phyloP scores from a whole-genome alignment of 228 moss, liverwort and hornwort genomes.

The Sphagnum fallax region DNA sequence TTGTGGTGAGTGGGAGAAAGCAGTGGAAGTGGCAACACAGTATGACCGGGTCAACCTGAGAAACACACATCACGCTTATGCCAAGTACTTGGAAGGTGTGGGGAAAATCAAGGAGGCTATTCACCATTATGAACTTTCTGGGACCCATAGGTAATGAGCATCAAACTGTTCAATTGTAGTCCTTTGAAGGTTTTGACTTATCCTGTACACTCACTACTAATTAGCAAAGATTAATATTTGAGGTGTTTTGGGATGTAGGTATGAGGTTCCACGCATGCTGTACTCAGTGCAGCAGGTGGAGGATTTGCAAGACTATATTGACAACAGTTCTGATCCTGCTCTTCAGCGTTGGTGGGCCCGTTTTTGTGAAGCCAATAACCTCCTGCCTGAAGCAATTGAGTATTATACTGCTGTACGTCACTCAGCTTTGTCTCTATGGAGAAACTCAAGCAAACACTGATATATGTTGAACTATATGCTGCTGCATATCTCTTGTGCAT shows the following conservation, averaged over 20 bases:
- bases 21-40: slow-evolving; percentile 71
- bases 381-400: slow-evolving; percentile 71
- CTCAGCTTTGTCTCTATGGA: background rate
- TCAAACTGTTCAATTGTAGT: background rate
- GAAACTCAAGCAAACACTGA: background rate
- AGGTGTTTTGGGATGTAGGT: slow-evolving; percentile 24
- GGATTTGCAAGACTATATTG: slow-evolving; percentile 85
- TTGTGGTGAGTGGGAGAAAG: slow-evolving; percentile 94
- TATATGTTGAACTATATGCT: background rate
- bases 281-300: slow-evolving; percentile 70
- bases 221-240: too few relatives aligned
- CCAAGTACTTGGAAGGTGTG: slow-evolving; percentile 74
- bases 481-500: background rate
- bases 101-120: slow-evolving; percentile 77
- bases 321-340: slow-evolving; percentile 70
- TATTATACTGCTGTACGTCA: slow-evolving; percentile 68
- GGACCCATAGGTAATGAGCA: slow-evolving; percentile 64
- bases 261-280: slow-evolving; percentile 93
- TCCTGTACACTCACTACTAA: background rate
- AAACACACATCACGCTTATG: slow-evolving; percentile 84
- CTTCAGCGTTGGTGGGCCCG: slow-evolving; percentile 95
- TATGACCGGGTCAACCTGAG: slow-evolving; percentile 81
- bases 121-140: slow-evolving; percentile 85
- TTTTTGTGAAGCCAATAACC: slow-evolving; percentile 91
- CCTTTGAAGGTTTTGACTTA: background rate